Evolutionary conservation across 352 stramenopile genomes (phyloP).

Genomic region (Peronospora belbahrii): DNA sequence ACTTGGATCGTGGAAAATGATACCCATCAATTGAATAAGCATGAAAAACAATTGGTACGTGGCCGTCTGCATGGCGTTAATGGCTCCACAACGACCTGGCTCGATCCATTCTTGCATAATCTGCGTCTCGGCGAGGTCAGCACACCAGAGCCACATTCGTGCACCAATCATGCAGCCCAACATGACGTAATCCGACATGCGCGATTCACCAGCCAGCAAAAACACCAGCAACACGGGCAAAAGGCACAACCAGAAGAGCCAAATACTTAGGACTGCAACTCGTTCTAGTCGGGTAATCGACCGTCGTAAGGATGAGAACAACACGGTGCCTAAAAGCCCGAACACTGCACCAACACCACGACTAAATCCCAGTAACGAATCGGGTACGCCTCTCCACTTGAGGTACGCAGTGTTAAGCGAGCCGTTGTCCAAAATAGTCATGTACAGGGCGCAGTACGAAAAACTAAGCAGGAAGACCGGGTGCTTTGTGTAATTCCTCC

Average conservation of each 20-base stretch:
- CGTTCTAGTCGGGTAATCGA: conserved; percentile 30
- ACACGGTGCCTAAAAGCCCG: conserved; percentile 42
- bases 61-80: conserved; percentile 64
- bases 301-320: conserved; percentile 34
- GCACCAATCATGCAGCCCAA: conserved; percentile 40
- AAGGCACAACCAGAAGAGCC: conserved; percentile 54
- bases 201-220: conserved; percentile 38
- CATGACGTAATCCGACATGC: conserved; percentile 46
- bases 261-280: conserved; percentile 50
- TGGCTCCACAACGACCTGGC: conserved; percentile 30
- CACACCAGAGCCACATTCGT: conserved; percentile 46
- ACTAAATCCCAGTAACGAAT: conserved; percentile 35
- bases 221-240: conserved; percentile 35
- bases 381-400: conserved; percentile 50
- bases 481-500: conserved; percentile 34
- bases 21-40: conserved; percentile 40
- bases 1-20: conserved; percentile 44
- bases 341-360: conserved; percentile 40
- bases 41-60: conserved; percentile 64
- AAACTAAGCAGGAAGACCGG: conserved; percentile 50
- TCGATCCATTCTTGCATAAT: conserved; percentile 70
- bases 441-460: conserved; percentile 45
- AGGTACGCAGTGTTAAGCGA: conserved; percentile 57
- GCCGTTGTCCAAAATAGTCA: conserved; percentile 48
- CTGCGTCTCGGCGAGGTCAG: conserved; percentile 55